Percentiles rank a stretch among this genome's conserved stretches.
Evolutionary conservation across 176 grass and related monocot species (phyloP).

Genomic region (Oryza coarctata): DNA sequence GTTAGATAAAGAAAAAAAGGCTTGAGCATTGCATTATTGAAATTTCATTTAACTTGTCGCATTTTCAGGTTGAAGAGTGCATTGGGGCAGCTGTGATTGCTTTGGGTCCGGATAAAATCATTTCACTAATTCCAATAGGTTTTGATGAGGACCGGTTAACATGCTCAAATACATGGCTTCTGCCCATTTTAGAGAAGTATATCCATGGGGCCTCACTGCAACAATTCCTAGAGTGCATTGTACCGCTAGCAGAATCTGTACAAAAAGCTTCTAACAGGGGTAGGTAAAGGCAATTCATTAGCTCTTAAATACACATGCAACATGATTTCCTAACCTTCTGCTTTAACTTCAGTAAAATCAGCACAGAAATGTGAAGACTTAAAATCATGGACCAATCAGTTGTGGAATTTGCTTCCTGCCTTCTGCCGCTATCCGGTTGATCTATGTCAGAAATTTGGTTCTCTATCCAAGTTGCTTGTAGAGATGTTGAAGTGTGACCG

Average conservation of each 20-base stretch:
- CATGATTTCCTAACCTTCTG: conserved; percentile 29
- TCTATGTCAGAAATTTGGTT: conserved; percentile 52
- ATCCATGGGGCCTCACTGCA: conserved; percentile 52
- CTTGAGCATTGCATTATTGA: background rate
- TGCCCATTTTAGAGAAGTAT: conserved; percentile 90
- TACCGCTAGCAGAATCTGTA: conserved; percentile 66
- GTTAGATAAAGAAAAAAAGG: background rate
- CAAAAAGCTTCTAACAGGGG: conserved; percentile 52
- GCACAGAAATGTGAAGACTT: conserved; percentile 46
- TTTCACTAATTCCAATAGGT: conserved; percentile 67
- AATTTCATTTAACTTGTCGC: conserved; percentile 28
- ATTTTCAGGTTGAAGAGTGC: conserved; percentile 76
- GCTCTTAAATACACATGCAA: conserved; percentile 5
- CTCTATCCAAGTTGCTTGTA: conserved; percentile 66
- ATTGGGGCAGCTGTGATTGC: conserved; percentile 78
- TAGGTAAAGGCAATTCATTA: conserved; percentile 32
- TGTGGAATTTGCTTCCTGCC: conserved; percentile 87
- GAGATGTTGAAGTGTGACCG: conserved; percentile 52
- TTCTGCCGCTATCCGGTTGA: conserved; percentile 81
- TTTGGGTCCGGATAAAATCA: conserved; percentile 78
- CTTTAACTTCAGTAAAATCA: conserved; percentile 66
- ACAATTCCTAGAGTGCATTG: conserved; percentile 70
- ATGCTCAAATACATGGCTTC: conserved; percentile 84
- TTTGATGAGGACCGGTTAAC: conserved; percentile 57
- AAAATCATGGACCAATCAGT: conserved; percentile 46